Evolutionary conservation across 768 basidiomycete genomes (phyloP).

Genomic region (Boletus insuetus): DNA sequence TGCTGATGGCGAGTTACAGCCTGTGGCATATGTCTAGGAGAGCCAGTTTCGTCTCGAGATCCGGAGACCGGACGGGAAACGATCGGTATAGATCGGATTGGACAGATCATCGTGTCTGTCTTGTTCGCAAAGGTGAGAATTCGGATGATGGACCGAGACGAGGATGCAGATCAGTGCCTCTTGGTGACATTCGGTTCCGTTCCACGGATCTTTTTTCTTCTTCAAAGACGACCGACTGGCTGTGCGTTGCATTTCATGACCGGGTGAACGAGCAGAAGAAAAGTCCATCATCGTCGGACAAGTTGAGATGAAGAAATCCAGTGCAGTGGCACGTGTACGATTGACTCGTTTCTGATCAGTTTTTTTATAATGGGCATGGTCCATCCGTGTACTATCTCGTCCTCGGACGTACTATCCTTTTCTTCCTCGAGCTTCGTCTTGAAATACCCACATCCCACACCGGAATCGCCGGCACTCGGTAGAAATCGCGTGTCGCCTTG

Average conservation of each 20-base stretch:
- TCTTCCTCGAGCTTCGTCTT: slow-evolving; percentile 1
- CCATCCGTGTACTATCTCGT: slow-evolving; percentile 6
- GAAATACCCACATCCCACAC: background rate
- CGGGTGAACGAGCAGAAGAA: background rate
- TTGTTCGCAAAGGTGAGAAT: no score
- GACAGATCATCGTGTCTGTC: no score
- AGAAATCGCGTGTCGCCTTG: background rate
- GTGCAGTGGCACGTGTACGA: slow-evolving; percentile 27
- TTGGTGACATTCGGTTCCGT: no score
- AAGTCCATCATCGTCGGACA: background rate
- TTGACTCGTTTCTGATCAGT: slow-evolving; percentile 24
- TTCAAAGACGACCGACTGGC: background rate
- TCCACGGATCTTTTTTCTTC: background rate
- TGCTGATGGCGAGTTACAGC: no score
- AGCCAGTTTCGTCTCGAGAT: background rate
- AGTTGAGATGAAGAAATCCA: slow-evolving; percentile 5
- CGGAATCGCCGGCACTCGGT: background rate
- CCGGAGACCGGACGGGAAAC: background rate
- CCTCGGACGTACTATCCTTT: background rate
- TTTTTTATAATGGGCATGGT: slow-evolving; percentile 31
- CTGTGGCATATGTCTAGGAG: background rate
- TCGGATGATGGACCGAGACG: no score
- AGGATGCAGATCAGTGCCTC: no score
- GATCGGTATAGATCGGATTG: background rate
- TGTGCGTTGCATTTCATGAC: background rate